Percentiles rank a stretch among this genome's conserved stretches.
Conservation (phyloP, 192 early-diverging fungal species). For the Podila epicladia region DNA sequence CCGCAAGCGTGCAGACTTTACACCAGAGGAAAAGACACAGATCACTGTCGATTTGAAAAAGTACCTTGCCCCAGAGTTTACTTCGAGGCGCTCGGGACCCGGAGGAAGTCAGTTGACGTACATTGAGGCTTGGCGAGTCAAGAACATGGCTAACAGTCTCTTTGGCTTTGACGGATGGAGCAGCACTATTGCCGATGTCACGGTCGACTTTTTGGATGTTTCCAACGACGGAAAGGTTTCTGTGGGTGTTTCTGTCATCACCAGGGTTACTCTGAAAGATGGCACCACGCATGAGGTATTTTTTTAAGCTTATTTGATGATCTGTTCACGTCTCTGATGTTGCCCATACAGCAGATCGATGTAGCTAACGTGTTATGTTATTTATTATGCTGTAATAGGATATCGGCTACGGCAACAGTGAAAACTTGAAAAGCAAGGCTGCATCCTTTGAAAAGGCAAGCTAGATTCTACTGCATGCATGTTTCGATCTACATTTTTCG, state of each 20-base stretch:
- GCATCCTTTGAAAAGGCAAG: slow-evolving; percentile 85
- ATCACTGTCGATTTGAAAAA: slow-evolving; percentile 55
- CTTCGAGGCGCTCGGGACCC: slow-evolving; percentile 72
- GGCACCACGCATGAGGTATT: slow-evolving; percentile 85
- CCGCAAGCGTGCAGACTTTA: slow-evolving; percentile 12
- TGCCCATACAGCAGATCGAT: background rate
- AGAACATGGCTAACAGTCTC: slow-evolving; percentile 89
- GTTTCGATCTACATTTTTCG: background rate
- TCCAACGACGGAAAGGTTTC: slow-evolving; percentile 57
- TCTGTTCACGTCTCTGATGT: background rate
- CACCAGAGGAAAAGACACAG: slow-evolving; percentile 22
- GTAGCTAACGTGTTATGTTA: background rate
- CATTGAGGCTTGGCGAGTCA: slow-evolving; percentile 84
- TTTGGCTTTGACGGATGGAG: slow-evolving; percentile 98
- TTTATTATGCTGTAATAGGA: slow-evolving; percentile 59
- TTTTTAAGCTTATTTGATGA: background rate
- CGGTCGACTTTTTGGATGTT: slow-evolving; percentile 79
- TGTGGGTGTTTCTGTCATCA: slow-evolving; percentile 78
- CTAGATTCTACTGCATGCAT: background rate
- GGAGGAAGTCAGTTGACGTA: slow-evolving; percentile 78
- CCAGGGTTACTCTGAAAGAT: slow-evolving; percentile 87
- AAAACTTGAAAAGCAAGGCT: slow-evolving; percentile 80
- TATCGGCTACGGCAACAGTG: slow-evolving; percentile 85
- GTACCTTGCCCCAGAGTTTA: slow-evolving; percentile 75
- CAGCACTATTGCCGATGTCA: slow-evolving; percentile 72